phyloP scores from a whole-genome alignment of 2,329 filamentous ascomycete species.

The Colletotrichum truncatum region DNA sequence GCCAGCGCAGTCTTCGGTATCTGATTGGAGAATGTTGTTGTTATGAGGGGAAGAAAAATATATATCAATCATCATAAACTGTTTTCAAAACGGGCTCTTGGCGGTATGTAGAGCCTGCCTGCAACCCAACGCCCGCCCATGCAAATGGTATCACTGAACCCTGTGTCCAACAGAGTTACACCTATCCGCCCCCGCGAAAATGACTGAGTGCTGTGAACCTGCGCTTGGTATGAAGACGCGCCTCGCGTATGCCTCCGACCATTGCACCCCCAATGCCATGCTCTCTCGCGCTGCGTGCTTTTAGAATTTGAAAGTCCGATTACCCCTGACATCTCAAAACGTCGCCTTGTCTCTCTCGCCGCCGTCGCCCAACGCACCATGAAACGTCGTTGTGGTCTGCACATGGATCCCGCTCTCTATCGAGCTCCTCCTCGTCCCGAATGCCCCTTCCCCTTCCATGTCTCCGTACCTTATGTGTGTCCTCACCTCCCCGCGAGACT shows the following conservation, averaged over 20 bases:
- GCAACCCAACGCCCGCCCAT: neutral
- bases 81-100: no score
- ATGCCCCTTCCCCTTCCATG: neutral
- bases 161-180: neutral
- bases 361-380: neutral
- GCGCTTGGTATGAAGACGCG: neutral
- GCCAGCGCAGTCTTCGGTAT: no score
- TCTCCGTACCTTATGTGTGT: conserved; percentile 37
- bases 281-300: no score
- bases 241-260: neutral
- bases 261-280: no score
- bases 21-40: no score
- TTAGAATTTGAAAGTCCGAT: no score
- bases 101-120: neutral
- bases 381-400: conserved; percentile 29
- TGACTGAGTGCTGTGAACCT: neutral
- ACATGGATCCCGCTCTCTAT: conserved; percentile 32
- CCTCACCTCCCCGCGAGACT: conserved; percentile 39
- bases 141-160: neutral
- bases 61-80: no score
- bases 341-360: neutral
- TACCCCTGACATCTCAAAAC: no score
- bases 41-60: no score
- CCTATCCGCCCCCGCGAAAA: neutral
- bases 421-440: conserved; percentile 1